Percentiles rank a stretch among this genome's conserved stretches.
Conservation (phyloP, 192 early-diverging fungal species). For the Cladochytrium replicatum region DNA sequence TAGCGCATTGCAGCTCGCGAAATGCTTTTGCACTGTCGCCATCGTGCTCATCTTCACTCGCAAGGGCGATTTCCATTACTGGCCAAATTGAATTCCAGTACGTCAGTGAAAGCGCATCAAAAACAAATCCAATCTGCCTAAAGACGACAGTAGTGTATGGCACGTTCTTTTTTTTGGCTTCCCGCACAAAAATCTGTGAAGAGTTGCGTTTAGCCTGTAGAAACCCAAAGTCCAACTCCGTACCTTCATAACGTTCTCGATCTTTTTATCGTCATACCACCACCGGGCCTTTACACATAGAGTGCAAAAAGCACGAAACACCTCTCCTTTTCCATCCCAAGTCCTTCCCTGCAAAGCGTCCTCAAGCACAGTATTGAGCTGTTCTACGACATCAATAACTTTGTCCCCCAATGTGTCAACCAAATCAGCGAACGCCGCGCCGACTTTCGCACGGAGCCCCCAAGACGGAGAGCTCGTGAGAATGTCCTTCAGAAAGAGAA, state of each 20-base stretch:
- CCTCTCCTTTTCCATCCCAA: slow-evolving; percentile 74
- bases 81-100: no score
- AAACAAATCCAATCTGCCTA: slow-evolving; percentile 46
- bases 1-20: no score
- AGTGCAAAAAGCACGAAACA: slow-evolving; percentile 52
- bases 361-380: slow-evolving; percentile 43
- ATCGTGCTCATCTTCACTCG: no score
- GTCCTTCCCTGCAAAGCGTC: slow-evolving; percentile 56
- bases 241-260: slow-evolving; percentile 29
- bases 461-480: slow-evolving; percentile 55
- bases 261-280: slow-evolving; percentile 31
- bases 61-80: no score
- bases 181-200: slow-evolving; percentile 51
- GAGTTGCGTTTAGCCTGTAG: background rate
- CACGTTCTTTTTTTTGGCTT: slow-evolving; percentile 66
- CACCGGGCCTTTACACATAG: slow-evolving; percentile 43
- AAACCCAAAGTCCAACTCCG: slow-evolving; percentile 1
- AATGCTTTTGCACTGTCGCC: no score
- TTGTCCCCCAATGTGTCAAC: slow-evolving; percentile 36
- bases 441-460: slow-evolving; percentile 69
- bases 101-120: slow-evolving; percentile 54
- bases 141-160: slow-evolving; percentile 58
- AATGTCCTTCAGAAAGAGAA: slow-evolving; percentile 40
- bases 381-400: slow-evolving; percentile 27
- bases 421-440: slow-evolving; percentile 50